Base-by-base conservation (phyloP, 1,139 yeast genomes). In the Yamadazyma dushanensis region DNA sequence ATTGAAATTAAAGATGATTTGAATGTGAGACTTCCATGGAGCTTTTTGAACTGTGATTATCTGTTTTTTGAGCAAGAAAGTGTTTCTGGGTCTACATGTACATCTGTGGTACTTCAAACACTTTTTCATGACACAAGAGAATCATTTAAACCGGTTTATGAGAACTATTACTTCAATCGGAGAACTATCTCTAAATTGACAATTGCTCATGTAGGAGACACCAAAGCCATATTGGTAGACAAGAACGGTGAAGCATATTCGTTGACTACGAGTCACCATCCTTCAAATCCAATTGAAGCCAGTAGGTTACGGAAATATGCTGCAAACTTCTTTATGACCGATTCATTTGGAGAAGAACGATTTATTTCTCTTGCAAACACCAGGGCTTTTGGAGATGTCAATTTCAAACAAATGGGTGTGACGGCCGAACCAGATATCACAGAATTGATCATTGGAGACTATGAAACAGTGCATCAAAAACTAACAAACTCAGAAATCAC, bases 151-250 rank as follows among this genome's bases (percentile, higher is more conserved):
- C 61, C 61, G 8, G 60, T 56, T 20, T 57, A 53, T 36, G 73
- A 66, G 26, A 66, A 72, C 41, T 80, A 74, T 50, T 89, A 76
- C 62, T 92, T 92, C 68, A 79, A 82, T 45, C 76, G 82, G 14
- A 67, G 71, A 16, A 82, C 87, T n/a, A 66, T 85, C 13, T 73
- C 88, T 20, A 80, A 80, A 49, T 60, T 92, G 26, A 74, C 87
- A 1, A 76, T 90, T 16, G 92, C 95, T 1, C 98, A 92, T 56
- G 83, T 90, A n/a, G 98, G 98, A 3, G 98, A 92, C 55, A 86
- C 97, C 3, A 74, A 87, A 45, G 90, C 95, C n/a, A 74, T 92
- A 5, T 53, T 92, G 16, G 86, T 89, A 43, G 94, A 84, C 53
- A 73, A 72, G 40, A 62, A 70, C 41, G 97, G 98, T 2, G 66